Percentiles rank a stretch among this genome's conserved stretches.
Evolutionary conservation across 352 stramenopile genomes (phyloP).

Genomic region (Globisporangium uncinulatum): DNA sequence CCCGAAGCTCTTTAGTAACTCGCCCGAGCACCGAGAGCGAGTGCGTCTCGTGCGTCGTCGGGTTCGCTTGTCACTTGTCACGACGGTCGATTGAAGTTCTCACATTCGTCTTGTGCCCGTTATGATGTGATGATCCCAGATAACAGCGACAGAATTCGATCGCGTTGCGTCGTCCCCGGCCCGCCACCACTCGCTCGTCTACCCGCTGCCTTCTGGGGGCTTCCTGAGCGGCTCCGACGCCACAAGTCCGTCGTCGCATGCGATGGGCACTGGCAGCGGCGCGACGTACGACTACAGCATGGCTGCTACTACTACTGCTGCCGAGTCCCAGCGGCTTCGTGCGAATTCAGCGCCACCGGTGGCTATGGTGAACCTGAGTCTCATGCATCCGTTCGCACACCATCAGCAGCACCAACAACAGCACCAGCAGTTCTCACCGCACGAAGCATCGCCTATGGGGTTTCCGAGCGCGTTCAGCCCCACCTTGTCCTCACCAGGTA

Average conservation of each 20-base stretch:
- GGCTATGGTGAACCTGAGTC: slow-evolving; percentile 10
- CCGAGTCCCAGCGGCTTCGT: neutral
- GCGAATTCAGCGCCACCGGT: slow-evolving; percentile 6
- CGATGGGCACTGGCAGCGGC: slow-evolving; percentile 24
- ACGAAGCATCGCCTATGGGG: slow-evolving; percentile 8
- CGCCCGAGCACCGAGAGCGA: slow-evolving; percentile 21
- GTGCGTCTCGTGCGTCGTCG: slow-evolving; percentile 19
- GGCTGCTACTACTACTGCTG: slow-evolving; percentile 25
- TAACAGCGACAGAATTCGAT: slow-evolving; percentile 30
- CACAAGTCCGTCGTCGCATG: slow-evolving; percentile 7
- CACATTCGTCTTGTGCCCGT: neutral
- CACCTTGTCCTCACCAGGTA: slow-evolving; percentile 13
- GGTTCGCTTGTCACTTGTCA: neutral
- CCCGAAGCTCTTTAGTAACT: slow-evolving; percentile 45
- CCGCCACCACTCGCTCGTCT: slow-evolving; percentile 41
- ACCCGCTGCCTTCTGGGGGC: slow-evolving; percentile 28
- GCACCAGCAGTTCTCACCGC: slow-evolving; percentile 3
- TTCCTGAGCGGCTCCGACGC: slow-evolving; percentile 15
- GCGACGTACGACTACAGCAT: slow-evolving; percentile 36
- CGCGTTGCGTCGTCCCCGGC: slow-evolving; percentile 22
- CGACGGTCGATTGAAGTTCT: neutral
- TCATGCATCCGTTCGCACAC: slow-evolving; percentile 20
- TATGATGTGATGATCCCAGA: neutral
- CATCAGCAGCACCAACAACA: slow-evolving; percentile 3
- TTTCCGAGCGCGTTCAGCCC: slow-evolving; percentile 9